Evolutionary conservation across 1,139 yeast species (phyloP), one percentile per base, ranked within the genome.

Genomic region (Hanseniaspora sp.): DNA sequence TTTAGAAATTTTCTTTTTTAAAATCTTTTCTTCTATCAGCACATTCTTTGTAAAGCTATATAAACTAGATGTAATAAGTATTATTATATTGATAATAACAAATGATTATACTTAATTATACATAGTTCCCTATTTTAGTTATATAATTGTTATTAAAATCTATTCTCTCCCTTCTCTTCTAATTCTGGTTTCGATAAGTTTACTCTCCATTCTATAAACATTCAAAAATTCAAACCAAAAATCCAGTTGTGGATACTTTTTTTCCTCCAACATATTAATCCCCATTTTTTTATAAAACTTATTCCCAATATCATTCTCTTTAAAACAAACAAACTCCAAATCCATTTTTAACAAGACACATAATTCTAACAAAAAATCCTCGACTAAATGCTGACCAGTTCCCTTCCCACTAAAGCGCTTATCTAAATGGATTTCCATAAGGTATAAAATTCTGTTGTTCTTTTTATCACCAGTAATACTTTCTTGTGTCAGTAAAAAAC

Each of bases 311-410:
- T 37, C n/a, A 15, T 44, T 51, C 4, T 51, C 40, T 45, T 51
- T 44, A 17, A 51, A 51, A 12, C 54, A 51, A 7, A 51, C 54
- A 51, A 51, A 51, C 18, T 51, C 54, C 12, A 51, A 15, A 30
- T 51, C 54, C 34, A 51, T 29, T 3, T 44, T 23, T 23, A 17
- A 35, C 2, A 11, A 12, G 7, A 3, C 11, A 33, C 40, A 51
- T 8, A 51, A 12, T 8, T 44, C 37, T 7, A 44, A 31, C 17
- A 51, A 17, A 11, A 33, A 51, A 13, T 44, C 29, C 4, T 44
- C 35, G 7, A 51, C 28, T 2, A 51, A 6, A 5, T 13, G 3
- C 5, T 15, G 38, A 8, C 54, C 54, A 15, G 44, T 6, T 8
- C 54, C 54, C 11, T 28, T 33, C 6, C 34, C 34, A 2, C 45